A percentile compares a stretch with the other conserved stretches of the same genome.
These are phyloP conservation scores for Alternaria sp. DNA, from an alignment of 2,329 filamentous ascomycete genomes.

Conservation along the genomic window DNA sequence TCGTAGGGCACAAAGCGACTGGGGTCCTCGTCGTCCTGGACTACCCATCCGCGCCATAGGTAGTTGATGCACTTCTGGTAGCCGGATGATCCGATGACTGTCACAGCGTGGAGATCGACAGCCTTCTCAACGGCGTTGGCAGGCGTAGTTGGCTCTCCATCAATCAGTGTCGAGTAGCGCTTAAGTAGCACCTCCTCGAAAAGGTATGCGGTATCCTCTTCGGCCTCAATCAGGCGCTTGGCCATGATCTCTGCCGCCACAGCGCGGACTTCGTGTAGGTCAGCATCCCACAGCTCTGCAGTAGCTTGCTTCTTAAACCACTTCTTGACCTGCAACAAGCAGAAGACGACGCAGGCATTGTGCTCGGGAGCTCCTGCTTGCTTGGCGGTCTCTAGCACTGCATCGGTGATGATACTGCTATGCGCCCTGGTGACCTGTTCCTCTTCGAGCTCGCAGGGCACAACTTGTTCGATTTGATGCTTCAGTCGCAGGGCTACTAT, in stretches of 20 bases:
- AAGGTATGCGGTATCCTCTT: constrained; percentile 80
- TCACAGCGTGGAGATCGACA: constrained; percentile 88
- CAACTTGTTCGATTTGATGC: constrained; percentile 85
- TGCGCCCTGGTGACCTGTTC: constrained; percentile 78
- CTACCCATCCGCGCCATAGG: constrained; percentile 93
- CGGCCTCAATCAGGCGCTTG: constrained; percentile 85
- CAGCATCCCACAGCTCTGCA: constrained; percentile 90
- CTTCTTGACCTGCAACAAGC: constrained; percentile 75
- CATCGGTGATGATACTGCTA: constrained; percentile 81
- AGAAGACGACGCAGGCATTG: constrained; percentile 81
- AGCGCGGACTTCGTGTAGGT: constrained; percentile 80
- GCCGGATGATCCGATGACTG: constrained; percentile 87
- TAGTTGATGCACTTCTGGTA: constrained; percentile 96
- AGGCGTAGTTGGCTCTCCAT: constrained; percentile 75
- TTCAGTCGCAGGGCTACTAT: constrained; percentile 89
- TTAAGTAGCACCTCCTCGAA: constrained; percentile 84
- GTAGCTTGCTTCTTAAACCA: constrained; percentile 83
- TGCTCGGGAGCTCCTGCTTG: constrained; percentile 81
- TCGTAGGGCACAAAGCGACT: constrained; percentile 89
- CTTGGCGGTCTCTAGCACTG: constrained; percentile 81
- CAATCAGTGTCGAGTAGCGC: constrained; percentile 81
- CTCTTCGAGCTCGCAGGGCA: constrained; percentile 89
- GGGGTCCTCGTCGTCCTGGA: constrained; percentile 93
- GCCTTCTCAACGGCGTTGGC: constrained; percentile 92
- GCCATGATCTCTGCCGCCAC: constrained; percentile 90